These are phyloP conservation scores for Exophiala lecanii-corni DNA, from an alignment of 2,329 filamentous ascomycete genomes.

Conservation along the genomic window DNA sequence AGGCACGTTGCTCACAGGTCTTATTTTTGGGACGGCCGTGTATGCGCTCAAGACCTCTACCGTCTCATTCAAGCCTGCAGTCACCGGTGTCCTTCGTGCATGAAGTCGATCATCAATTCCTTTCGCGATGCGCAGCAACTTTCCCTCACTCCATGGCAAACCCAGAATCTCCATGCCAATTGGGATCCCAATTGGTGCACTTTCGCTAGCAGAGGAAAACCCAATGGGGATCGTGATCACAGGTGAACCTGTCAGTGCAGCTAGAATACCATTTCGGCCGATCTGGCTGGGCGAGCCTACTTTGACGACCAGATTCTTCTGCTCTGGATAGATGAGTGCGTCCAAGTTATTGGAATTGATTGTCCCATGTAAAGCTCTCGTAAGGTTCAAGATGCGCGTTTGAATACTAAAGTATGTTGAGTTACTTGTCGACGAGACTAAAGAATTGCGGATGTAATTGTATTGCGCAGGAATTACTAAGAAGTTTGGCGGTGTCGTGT, in stretches of 20 bases:
- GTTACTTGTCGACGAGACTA: slow-evolving; percentile 50
- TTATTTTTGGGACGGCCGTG: slow-evolving; percentile 12
- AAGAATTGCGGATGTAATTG: slow-evolving; percentile 48
- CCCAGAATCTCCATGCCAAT: slow-evolving; percentile 63
- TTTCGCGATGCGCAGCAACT: slow-evolving; percentile 52
- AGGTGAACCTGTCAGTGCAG: slow-evolving; percentile 50
- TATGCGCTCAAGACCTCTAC: slow-evolving; percentile 14
- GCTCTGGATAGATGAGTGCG: slow-evolving; percentile 60
- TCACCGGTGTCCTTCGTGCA: slow-evolving; percentile 43
- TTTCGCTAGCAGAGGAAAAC: slow-evolving; percentile 46
- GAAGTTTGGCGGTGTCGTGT: slow-evolving; percentile 36
- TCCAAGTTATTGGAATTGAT: slow-evolving; percentile 50
- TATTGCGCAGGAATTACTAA: slow-evolving; percentile 58
- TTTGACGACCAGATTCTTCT: slow-evolving; percentile 58
- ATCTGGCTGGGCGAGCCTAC: slow-evolving; percentile 53
- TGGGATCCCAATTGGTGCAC: slow-evolving; percentile 55
- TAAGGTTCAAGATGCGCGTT: slow-evolving; percentile 50
- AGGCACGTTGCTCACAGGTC: slow-evolving; percentile 18
- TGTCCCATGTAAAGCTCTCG: slow-evolving; percentile 45
- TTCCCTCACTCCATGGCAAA: slow-evolving; percentile 50
- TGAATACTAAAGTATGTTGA: slow-evolving; percentile 46
- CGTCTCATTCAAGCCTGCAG: slow-evolving; percentile 16
- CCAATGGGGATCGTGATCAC: slow-evolving; percentile 45
- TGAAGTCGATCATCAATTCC: slow-evolving; percentile 45
- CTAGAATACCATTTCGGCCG: slow-evolving; percentile 57